phyloP scores from a whole-genome alignment of 768 basidiomycete genomes.

The Boletus sp. region DNA sequence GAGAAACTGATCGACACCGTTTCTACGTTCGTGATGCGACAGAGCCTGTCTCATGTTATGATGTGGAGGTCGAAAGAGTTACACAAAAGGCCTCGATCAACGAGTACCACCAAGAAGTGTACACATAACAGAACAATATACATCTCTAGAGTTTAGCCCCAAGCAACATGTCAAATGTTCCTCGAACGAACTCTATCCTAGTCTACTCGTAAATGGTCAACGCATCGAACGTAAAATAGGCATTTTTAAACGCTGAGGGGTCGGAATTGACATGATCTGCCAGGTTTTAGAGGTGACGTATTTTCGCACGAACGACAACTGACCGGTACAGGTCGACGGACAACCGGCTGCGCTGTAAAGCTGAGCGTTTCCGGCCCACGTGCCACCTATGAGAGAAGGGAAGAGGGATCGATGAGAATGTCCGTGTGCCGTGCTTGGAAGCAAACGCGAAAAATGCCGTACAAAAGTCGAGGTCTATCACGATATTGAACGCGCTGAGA shows the following conservation, averaged over 20 bases:
- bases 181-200: background rate
- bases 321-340: constrained; percentile 29
- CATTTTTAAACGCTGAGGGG: constrained; percentile 38
- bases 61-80: no score
- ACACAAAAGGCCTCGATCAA: background rate
- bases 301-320: constrained; percentile 3
- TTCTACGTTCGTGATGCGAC: background rate
- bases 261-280: constrained; percentile 36
- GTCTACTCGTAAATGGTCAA: constrained; percentile 36
- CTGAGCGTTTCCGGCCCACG: constrained; percentile 26
- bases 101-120: background rate
- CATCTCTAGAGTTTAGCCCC: no score
- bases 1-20: no score
- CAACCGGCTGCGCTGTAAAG: constrained; percentile 23
- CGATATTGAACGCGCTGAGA: constrained; percentile 58
- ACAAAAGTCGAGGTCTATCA: constrained; percentile 51
- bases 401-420: background rate
- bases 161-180: no score
- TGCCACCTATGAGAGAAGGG: constrained; percentile 16
- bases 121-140: no score
- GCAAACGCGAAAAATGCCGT: background rate
- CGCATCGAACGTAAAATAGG: constrained; percentile 41
- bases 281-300: background rate
- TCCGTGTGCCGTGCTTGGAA: background rate
- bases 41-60: background rate